A percentile compares a stretch with the other conserved stretches of the same genome.
These are phyloP conservation scores for Xylariaceae sp. DNA, from an alignment of 2,329 filamentous ascomycete genomes.

Conservation along the genomic window DNA sequence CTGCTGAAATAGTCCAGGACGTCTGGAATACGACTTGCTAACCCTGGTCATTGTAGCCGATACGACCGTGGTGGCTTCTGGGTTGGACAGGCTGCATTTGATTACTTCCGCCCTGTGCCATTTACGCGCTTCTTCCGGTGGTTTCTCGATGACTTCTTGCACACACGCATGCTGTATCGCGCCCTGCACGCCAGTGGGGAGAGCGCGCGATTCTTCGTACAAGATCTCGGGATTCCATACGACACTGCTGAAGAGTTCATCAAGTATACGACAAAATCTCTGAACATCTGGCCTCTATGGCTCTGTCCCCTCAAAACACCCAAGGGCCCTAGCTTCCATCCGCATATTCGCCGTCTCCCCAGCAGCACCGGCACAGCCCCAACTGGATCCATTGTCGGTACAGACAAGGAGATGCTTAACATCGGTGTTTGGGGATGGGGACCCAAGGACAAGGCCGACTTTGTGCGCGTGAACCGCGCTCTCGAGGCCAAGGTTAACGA, in stretches of 20 bases:
- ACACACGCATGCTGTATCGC: constrained; percentile 69
- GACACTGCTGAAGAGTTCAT: constrained; percentile 47
- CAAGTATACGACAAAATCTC: constrained; percentile 47
- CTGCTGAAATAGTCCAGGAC: neutral
- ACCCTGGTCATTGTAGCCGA: constrained; percentile 34
- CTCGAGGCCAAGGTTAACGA: constrained; percentile 64
- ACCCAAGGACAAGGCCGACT: constrained; percentile 50
- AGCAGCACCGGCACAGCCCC: constrained; percentile 4
- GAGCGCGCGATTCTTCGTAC: constrained; percentile 60
- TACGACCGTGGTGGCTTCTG: constrained; percentile 74
- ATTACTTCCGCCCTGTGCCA: constrained; percentile 60
- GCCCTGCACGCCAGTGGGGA: constrained; percentile 64
- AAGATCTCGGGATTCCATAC: constrained; percentile 59
- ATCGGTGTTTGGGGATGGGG: constrained; percentile 78
- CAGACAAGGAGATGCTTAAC: constrained; percentile 46
- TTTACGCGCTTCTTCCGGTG: constrained; percentile 62
- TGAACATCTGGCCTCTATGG: constrained; percentile 57
- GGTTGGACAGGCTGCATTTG: constrained; percentile 61
- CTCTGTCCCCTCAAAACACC: constrained; percentile 51
- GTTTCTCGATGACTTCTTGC: constrained; percentile 66
- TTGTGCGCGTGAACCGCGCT: constrained; percentile 63
- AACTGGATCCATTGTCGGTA: neutral
- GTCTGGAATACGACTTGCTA: neutral
- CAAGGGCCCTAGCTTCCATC: constrained; percentile 50
- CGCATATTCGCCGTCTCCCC: constrained; percentile 37